Evolutionary conservation across 495 filamentous ascomycete genomes (phyloP), one percentile per base, ranked within the genome.

Genomic region (Aspergillus leporis): DNA sequence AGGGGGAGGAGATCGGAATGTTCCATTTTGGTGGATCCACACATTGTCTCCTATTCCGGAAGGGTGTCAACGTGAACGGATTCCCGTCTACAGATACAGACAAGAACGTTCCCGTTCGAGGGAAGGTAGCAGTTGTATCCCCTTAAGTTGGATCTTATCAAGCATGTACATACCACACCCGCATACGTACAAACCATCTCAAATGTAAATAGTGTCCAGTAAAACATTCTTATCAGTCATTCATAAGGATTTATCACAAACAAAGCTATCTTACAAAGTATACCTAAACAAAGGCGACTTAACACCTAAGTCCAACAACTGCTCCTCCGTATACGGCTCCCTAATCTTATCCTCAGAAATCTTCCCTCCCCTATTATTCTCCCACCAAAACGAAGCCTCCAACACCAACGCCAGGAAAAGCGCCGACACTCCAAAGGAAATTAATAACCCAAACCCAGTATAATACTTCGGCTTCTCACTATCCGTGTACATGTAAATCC

Each of bases 51-150:
- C 63, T 90, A 0, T 89, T 90, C 45, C 21, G 64, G 16, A 59
- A 59, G 53, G 64, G 64, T 9, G 59, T 67, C 7, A 38, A 65
- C 32, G 38, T 67, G 1, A 66, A 67, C n/a, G 74, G 73, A 2
- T 85, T 87, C 60, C 85, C 84, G 1, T 60, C 77, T 36, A 60
- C 77, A 0, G 78, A 78, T 0, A 69, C 74, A 32, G 51, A 66
- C 45, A 72, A 77, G 41, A 89, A 88, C 65, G 75, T 88, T 18
- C 83, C 86, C 13, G 84, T 89, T 4, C 70, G 80, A 31, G 70
- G 80, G 23, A 63, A 74, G 41, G 58, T 86, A n/a, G 83, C 81
- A 0, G 68, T 76, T 36, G 75, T 83, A 12, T 36, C 28, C 5
- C 18, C 41, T 18, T 18, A 9, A 18, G 41, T 1, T 14, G 3